phyloP scores from a whole-genome alignment of 2,329 filamentous ascomycete genomes.

The Zasmidium citrigriseum region DNA sequence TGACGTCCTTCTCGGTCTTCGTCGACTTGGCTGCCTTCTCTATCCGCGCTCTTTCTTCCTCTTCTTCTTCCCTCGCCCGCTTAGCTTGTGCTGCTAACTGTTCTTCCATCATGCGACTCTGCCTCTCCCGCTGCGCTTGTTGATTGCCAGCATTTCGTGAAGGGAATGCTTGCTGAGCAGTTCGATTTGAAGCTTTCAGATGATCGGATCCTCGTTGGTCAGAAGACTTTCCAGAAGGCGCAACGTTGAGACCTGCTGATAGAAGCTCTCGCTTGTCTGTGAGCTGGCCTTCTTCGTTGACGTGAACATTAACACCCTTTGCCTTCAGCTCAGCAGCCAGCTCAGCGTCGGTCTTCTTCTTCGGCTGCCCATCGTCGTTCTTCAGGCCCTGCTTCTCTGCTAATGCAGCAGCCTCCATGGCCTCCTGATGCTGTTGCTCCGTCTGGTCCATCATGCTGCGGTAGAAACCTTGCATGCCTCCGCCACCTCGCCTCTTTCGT shows the following conservation, averaged over 20 bases:
- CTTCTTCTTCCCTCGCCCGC: conserved; percentile 67
- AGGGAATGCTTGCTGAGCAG: conserved; percentile 28
- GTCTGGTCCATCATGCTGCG: conserved; percentile 70
- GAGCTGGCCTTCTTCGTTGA: conserved; percentile 82
- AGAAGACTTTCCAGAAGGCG: conserved; percentile 35
- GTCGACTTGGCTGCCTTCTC: conserved; percentile 71
- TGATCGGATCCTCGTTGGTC: conserved; percentile 32
- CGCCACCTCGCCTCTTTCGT: conserved; percentile 63
- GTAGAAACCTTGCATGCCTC: conserved; percentile 73
- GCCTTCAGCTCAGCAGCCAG: conserved; percentile 68
- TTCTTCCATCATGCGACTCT: conserved; percentile 76
- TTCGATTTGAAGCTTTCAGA: conserved; percentile 29
- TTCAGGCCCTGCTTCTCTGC: conserved; percentile 37
- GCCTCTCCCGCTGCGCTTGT: conserved; percentile 71
- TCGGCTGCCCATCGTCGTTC: conserved; percentile 36
- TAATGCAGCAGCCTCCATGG: conserved; percentile 64
- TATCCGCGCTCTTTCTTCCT: conserved; percentile 63
- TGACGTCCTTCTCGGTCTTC: conserved; percentile 76
- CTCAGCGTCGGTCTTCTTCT: conserved; percentile 56
- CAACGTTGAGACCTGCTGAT: conserved; percentile 72
- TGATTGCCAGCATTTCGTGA: conserved; percentile 46
- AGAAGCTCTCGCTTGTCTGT: conserved; percentile 83
- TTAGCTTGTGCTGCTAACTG: conserved; percentile 75
- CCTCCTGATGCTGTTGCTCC: conserved; percentile 69
- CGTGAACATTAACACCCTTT: conserved; percentile 62